Conservation (phyloP, 2,329 filamentous ascomycete genomes). For the Talaromyces funiculosus region DNA sequence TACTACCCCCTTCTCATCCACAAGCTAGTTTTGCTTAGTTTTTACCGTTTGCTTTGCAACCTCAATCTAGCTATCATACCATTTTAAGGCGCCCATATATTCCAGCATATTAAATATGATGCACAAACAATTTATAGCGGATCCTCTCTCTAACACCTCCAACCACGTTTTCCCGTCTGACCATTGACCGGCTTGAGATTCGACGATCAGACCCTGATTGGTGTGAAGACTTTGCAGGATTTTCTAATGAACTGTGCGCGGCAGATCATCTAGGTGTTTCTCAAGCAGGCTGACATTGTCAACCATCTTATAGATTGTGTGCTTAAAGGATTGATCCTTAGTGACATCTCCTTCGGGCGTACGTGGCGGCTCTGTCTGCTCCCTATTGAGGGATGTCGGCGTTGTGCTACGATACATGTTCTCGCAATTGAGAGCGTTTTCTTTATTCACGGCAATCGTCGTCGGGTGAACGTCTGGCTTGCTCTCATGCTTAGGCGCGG, state of each 20-base stretch:
- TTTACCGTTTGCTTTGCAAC: too few species aligned
- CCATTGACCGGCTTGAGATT: constrained; percentile 4
- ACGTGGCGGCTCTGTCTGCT: background rate
- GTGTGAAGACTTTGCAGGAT: constrained; percentile 3
- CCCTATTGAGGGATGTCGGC: background rate
- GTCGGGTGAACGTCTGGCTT: background rate
- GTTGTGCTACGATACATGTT: background rate
- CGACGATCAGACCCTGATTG: background rate
- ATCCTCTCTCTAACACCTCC: constrained; percentile 13
- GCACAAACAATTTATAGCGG: background rate
- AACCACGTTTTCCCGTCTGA: constrained; percentile 18
- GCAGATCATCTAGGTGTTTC: background rate
- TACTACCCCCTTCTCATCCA: too few species aligned
- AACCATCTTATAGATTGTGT: background rate
- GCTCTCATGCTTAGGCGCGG: background rate
- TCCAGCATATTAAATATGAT: constrained; percentile 16
- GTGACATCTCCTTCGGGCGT: background rate
- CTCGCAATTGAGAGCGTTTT: background rate
- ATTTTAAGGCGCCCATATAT: background rate
- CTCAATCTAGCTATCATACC: too few species aligned
- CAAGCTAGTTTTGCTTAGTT: too few species aligned
- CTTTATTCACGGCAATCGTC: background rate
- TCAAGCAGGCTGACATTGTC: background rate
- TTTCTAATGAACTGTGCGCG: background rate
- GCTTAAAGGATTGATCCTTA: background rate